Evolutionary conservation across 2,329 filamentous ascomycete genomes (phyloP), one percentile per base, ranked within the genome.

Genomic region (Thelonectria discophora): DNA sequence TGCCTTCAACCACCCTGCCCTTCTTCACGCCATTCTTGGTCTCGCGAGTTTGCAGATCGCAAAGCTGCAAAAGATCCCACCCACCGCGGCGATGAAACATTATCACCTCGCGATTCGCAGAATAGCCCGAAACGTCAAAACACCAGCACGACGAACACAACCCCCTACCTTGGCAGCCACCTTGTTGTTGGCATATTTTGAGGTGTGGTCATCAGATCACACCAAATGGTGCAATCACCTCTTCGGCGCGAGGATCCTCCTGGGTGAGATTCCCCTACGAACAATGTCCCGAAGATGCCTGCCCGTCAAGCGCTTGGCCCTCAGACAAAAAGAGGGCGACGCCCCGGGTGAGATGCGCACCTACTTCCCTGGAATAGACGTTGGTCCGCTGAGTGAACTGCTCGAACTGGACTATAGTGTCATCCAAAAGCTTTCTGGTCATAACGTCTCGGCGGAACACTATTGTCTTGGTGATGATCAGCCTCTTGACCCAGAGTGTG

Each of bases 171-270:
- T 98, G n/a, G 94, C 94, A 8, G 93, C 94, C 2, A 93, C 92
- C 0, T 81, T 97, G 37, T 80, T 98, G 8, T 83, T 99, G 8
- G 92, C 89, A 0, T 98, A 93, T 75, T 98, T 97, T 72, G 95
- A 98, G 75, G 92, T 97, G 17, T 95, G 94, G 89, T 91, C 90
- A 37, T 94, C 93, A 20, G 94, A 99, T 68, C 94, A 98, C 71
- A 88, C 90, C 57, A 97, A 97, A 75, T 99, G 95, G 95, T 95
- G 92, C 72, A 94, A 91, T 64, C 95, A 98, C 77, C 81, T 98
- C 39, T 87, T 92, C 49, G 95, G 95, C 12, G 92, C 93, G 10
- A 88, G 90, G 42, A 90, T 94, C 65, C 83, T 98, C 30, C 84
- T 98, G 24, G 86, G 87, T 54, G 94, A 98, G 73, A 90, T 96